Conservation (phyloP, 1,139 yeast genomes). For the Blastobotrys malaysiensis region DNA sequence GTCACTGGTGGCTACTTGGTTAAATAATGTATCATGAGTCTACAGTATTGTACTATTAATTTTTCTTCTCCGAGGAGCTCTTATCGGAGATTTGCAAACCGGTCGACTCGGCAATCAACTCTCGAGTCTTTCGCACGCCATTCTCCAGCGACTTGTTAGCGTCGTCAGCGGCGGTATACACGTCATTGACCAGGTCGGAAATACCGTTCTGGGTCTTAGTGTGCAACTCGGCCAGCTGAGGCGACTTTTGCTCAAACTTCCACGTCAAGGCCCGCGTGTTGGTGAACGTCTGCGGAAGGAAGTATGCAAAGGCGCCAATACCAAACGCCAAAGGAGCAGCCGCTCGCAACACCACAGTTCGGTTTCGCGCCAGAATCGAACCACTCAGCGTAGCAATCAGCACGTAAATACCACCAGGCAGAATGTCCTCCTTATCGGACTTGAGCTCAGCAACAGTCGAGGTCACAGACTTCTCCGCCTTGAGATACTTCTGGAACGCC, state of each 20-base stretch:
- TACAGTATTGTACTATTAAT: not conserved
- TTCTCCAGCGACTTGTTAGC: conserved; percentile 35
- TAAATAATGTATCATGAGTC: conserved; percentile 2
- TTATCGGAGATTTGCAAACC: conserved; percentile 66
- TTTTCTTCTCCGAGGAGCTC: conserved; percentile 15
- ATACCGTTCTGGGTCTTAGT: conserved; percentile 43
- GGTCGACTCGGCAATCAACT: conserved; percentile 52
- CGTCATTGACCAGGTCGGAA: conserved; percentile 42
- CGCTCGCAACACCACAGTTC: conserved; percentile 53
- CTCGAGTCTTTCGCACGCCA: conserved; percentile 43
- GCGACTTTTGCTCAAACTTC: conserved; percentile 62
- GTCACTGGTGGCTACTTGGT: no score
- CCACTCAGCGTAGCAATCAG: conserved; percentile 77
- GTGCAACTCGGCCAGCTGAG: conserved; percentile 65
- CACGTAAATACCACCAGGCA: conserved; percentile 71
- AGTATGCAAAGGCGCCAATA: conserved; percentile 60
- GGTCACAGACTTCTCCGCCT: conserved; percentile 62
- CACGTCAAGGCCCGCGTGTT: conserved; percentile 61
- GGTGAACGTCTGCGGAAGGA: conserved; percentile 70
- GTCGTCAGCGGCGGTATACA: conserved; percentile 39
- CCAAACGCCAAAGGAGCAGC: conserved; percentile 66
- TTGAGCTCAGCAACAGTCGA: conserved; percentile 65
- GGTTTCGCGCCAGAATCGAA: conserved; percentile 69
- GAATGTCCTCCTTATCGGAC: conserved; percentile 63
- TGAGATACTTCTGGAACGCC: conserved; percentile 47